Evolutionary conservation across 2,329 filamentous ascomycete species (phyloP).

Genomic region (Botrytis byssoidea): DNA sequence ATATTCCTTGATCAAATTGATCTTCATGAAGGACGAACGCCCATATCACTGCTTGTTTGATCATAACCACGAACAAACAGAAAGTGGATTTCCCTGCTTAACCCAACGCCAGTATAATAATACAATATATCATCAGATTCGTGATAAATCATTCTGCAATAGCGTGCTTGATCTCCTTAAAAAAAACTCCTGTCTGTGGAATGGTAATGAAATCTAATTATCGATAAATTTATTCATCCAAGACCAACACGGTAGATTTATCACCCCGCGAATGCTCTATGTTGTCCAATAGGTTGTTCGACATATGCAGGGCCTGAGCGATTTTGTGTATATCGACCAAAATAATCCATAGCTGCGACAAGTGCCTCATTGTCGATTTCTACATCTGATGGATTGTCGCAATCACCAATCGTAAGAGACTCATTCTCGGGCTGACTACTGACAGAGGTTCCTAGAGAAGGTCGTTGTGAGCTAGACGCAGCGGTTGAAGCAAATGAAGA

Average conservation of each 20-base stretch:
- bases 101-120: constrained; percentile 10
- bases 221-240: background rate
- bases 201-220: background rate
- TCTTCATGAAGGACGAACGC: background rate
- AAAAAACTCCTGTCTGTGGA: background rate
- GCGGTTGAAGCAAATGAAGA: constrained; percentile 66
- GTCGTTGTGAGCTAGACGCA: constrained; percentile 30
- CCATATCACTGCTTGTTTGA: background rate
- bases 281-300: background rate
- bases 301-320: background rate
- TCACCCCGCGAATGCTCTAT: background rate
- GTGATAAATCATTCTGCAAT: background rate
- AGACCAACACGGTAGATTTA: background rate
- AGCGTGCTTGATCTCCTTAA: constrained; percentile 19
- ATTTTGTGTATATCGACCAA: background rate
- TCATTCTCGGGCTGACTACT: constrained; percentile 31
- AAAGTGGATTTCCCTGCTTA: background rate
- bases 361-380: background rate
- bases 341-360: background rate
- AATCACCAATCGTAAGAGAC: constrained; percentile 29
- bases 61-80: background rate
- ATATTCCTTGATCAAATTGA: background rate
- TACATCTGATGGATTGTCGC: constrained; percentile 26
- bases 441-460: constrained; percentile 34
- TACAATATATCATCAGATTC: constrained; percentile 33